phyloP scores from a whole-genome alignment of 805 yeast genomes.

The Cyberlindnera subsufficiens region DNA sequence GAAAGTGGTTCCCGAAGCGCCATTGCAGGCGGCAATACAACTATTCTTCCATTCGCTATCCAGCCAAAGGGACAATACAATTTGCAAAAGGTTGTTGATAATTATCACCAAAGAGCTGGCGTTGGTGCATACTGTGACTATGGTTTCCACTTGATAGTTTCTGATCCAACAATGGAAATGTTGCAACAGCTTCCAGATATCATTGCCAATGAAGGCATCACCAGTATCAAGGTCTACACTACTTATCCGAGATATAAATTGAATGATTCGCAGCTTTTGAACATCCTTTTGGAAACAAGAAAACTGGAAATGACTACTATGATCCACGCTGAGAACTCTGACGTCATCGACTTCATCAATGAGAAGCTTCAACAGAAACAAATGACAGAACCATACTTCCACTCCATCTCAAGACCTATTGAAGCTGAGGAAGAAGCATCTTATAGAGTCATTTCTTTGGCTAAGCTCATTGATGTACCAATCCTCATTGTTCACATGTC shows the following conservation, averaged over 20 bases:
- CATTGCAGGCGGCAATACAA: slow-evolving; percentile 46
- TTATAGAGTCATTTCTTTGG: slow-evolving; percentile 38
- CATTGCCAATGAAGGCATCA: slow-evolving; percentile 20
- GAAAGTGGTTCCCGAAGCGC: slow-evolving; percentile 40
- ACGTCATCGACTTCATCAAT: slow-evolving; percentile 36
- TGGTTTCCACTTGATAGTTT: slow-evolving; percentile 41
- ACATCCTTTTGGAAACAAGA: slow-evolving; percentile 33
- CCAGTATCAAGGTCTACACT: slow-evolving; percentile 31
- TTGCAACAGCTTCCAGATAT: slow-evolving; percentile 29
- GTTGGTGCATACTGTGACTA: slow-evolving; percentile 38
- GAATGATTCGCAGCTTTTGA: slow-evolving; percentile 34
- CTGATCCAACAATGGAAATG: slow-evolving; percentile 27
- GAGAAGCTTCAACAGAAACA: slow-evolving; percentile 34
- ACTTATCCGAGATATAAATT: slow-evolving; percentile 40
- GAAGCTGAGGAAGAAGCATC: slow-evolving; percentile 46
- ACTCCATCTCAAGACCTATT: slow-evolving; percentile 38
- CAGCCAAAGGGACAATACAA: slow-evolving; percentile 30
- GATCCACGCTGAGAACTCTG: slow-evolving; percentile 49
- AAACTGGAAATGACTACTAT: slow-evolving; percentile 39
- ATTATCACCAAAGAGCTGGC: slow-evolving; percentile 27
- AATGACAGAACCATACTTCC: slow-evolving; percentile 37
- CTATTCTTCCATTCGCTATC: slow-evolving; percentile 41
- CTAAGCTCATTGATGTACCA: slow-evolving; percentile 39
- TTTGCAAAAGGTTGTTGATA: slow-evolving; percentile 25
- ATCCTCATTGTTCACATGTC: slow-evolving; percentile 45